Conservation (phyloP, 345 rosid genomes). For the Carallia brachiata region DNA sequence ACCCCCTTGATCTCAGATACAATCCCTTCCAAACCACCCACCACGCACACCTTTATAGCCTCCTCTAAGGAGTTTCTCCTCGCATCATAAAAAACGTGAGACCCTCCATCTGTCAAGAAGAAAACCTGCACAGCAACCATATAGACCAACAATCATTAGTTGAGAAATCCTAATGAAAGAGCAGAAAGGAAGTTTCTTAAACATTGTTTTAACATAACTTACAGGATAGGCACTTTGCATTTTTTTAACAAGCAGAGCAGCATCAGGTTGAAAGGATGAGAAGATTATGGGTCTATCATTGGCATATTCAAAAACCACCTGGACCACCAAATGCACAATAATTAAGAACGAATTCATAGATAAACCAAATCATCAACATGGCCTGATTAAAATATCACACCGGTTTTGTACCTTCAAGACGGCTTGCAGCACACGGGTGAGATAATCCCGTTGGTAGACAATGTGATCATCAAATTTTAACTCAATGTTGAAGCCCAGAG, state of each 20-base stretch:
- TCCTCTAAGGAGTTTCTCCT: slow-evolving; percentile 90
- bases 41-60: slow-evolving; percentile 68
- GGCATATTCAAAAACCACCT: slow-evolving; percentile 65
- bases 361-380: too few species aligned
- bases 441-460: slow-evolving; percentile 56
- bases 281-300: slow-evolving; percentile 68
- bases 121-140: slow-evolving; percentile 49
- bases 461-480: slow-evolving; percentile 82
- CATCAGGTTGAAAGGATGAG: slow-evolving; percentile 93
- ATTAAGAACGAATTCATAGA: not conserved
- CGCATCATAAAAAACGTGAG: slow-evolving; percentile 46
- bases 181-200: not conserved
- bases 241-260: slow-evolving; percentile 64
- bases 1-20: slow-evolving; percentile 85
- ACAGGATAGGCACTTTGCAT: slow-evolving; percentile 79
- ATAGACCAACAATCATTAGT: not conserved
- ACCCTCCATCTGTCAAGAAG: slow-evolving; percentile 76
- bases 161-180: not conserved
- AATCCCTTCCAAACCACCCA: slow-evolving; percentile 75
- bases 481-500: slow-evolving; percentile 85
- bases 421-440: slow-evolving; percentile 55
- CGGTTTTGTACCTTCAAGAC: slow-evolving; percentile 46
- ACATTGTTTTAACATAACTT: slow-evolving; percentile 17
- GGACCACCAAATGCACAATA: not conserved
- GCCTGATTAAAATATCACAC: not conserved